Conservation (phyloP, 2,329 filamentous ascomycete genomes). For the Chaetomium strumarium region DNA sequence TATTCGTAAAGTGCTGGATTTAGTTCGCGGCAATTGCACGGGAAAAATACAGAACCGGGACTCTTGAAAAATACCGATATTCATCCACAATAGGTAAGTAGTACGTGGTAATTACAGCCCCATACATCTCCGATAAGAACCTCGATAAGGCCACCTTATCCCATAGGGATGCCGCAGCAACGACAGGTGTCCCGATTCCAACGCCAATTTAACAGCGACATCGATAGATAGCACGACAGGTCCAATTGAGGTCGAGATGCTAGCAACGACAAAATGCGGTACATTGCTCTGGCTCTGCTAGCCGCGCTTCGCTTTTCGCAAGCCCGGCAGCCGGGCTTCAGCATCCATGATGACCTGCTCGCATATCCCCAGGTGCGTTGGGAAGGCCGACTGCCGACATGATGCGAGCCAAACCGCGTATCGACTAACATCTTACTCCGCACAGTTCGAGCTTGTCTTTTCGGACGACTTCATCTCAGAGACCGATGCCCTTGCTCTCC, state of each 20-base stretch:
- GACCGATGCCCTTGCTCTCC: constrained; percentile 57
- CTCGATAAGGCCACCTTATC: constrained; percentile 20
- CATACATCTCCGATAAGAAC: constrained; percentile 11
- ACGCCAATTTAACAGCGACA: constrained; percentile 3
- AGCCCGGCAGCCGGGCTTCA: constrained; percentile 59
- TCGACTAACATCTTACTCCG: not conserved
- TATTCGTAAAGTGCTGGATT: too few species aligned
- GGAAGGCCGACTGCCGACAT: too few species aligned
- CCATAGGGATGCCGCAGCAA: constrained; percentile 6
- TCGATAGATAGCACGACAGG: not conserved
- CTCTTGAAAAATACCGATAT: too few species aligned
- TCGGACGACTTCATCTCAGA: constrained; percentile 67
- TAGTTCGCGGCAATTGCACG: too few species aligned
- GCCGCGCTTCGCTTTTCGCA: constrained; percentile 39
- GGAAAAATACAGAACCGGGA: too few species aligned
- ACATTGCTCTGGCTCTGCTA: constrained; percentile 40
- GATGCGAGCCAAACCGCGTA: not conserved
- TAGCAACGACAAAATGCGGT: constrained; percentile 44
- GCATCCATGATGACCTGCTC: constrained; percentile 80
- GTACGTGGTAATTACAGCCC: too few species aligned
- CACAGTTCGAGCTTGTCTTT: constrained; percentile 74
- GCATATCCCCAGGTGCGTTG: constrained; percentile 73
- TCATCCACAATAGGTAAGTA: too few species aligned
- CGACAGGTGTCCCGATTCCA: constrained; percentile 17
- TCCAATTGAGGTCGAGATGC: constrained; percentile 18